phyloP scores from a whole-genome alignment of 805 yeast species.

The Cyberlindnera lachancei region DNA sequence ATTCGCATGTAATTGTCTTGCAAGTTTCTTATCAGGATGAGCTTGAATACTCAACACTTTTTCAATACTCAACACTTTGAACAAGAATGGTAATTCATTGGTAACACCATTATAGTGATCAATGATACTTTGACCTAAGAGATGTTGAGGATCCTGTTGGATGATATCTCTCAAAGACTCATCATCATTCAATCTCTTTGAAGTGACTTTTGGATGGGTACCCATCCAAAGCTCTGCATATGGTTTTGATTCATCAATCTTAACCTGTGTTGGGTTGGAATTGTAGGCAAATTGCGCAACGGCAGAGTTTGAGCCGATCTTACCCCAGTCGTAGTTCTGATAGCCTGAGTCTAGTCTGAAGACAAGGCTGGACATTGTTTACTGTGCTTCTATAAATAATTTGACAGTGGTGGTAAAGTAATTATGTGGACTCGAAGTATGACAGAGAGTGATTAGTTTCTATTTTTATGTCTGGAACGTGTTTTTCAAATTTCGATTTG shows the following conservation, averaged over 20 bases:
- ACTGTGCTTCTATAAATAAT: too few species aligned
- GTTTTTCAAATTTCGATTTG: too few species aligned
- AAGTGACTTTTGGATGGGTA: conserved; percentile 89
- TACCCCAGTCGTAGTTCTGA: conserved; percentile 86
- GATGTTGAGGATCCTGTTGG: conserved; percentile 45
- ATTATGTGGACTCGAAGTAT: too few species aligned
- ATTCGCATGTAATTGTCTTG: conserved; percentile 58
- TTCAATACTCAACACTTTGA: conserved; percentile 87
- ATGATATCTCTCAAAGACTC: conserved; percentile 63
- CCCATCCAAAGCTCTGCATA: conserved; percentile 99
- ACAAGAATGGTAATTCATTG: conserved; percentile 80
- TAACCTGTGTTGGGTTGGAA: conserved; percentile 54
- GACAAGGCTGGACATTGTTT: conserved; percentile 26
- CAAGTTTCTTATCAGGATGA: conserved; percentile 90
- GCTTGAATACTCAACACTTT: conserved; percentile 96
- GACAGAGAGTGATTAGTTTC: too few species aligned
- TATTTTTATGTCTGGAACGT: too few species aligned
- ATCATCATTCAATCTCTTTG: conserved; percentile 46
- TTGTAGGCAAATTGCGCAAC: conserved; percentile 82
- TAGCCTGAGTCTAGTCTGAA: conserved; percentile 44
- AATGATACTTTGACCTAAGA: conserved; percentile 53
- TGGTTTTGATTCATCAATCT: conserved; percentile 68
- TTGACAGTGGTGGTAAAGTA: too few species aligned
- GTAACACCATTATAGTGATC: conserved; percentile 58
- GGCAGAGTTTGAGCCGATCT: conserved; percentile 73